Conservation (phyloP, 2,329 filamentous ascomycete species). For the Biscogniauxia marginata region DNA sequence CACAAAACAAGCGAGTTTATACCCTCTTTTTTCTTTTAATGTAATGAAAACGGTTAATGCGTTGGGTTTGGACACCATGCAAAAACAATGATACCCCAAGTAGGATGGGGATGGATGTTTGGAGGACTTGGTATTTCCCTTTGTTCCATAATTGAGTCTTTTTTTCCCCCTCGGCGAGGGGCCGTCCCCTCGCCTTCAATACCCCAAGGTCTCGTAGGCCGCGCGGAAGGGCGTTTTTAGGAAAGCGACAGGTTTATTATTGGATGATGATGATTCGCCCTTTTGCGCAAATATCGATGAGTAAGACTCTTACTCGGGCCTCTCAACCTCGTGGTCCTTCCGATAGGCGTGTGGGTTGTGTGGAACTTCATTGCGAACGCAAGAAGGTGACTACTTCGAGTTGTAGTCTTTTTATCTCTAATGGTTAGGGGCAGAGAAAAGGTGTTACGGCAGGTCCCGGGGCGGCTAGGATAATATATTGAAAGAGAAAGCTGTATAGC, state of each 20-base stretch:
- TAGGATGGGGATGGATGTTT: conserved; percentile 15
- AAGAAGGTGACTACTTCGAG: not conserved
- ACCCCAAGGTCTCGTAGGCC: conserved; percentile 3
- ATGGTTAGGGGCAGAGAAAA: not conserved
- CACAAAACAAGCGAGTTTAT: conserved; percentile 4
- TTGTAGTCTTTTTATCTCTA: not conserved
- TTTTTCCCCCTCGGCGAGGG: not conserved
- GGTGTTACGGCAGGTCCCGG: not conserved
- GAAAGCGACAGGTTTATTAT: not conserved
- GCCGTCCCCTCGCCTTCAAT: conserved; percentile 11
- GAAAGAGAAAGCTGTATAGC: not conserved
- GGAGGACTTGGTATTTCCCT: conserved; percentile 9
- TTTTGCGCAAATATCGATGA: not conserved
- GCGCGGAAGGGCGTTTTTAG: not conserved
- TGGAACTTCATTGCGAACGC: not conserved
- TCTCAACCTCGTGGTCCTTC: not conserved
- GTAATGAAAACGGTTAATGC: conserved; percentile 28
- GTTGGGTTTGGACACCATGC: conserved; percentile 19
- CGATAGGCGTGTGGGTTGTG: not conserved
- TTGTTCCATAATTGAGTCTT: conserved; percentile 12
- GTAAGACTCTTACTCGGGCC: not conserved
- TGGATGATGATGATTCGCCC: not conserved
- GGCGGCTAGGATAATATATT: not conserved
- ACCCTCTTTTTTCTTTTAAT: conserved; percentile 20
- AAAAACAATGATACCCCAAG: conserved; percentile 26